Conservation (phyloP, 768 basidiomycete genomes). For the Psilocybe cubensis region DNA sequence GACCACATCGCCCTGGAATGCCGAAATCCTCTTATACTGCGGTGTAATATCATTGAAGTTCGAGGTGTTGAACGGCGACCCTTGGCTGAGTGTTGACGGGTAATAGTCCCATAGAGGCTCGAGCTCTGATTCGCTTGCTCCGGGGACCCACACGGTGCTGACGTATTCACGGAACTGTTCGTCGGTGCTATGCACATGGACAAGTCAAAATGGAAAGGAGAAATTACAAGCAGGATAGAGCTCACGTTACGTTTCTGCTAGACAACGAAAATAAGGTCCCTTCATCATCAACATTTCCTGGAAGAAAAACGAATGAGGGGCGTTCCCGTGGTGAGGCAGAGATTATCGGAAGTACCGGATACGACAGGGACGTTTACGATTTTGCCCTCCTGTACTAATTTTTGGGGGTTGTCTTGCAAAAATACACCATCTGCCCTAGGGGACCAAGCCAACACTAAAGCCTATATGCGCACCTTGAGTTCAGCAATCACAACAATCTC, state of each 20-base stretch:
- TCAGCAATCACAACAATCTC: neutral
- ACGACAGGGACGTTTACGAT: conserved; percentile 32
- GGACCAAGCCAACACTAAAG: conserved; percentile 35
- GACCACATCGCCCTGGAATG: conserved; percentile 51
- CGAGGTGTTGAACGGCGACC: conserved; percentile 29
- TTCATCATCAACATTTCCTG: conserved; percentile 44
- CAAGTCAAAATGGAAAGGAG: neutral
- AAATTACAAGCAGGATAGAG: neutral
- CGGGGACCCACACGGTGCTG: conserved; percentile 14
- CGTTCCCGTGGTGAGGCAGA: neutral
- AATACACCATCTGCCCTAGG: conserved; percentile 45
- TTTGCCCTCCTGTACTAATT: conserved; percentile 34
- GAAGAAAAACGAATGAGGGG: neutral
- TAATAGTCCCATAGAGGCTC: conserved; percentile 27
- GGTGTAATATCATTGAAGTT: conserved; percentile 31
- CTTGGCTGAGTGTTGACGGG: conserved; percentile 20
- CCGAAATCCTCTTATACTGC: conserved; percentile 54
- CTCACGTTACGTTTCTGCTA: conserved; percentile 27
- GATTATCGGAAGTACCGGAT: conserved; percentile 13
- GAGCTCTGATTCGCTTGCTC: conserved; percentile 14
- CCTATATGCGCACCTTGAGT: conserved; percentile 18
- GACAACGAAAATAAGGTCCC: conserved; percentile 35
- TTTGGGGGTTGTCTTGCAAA: conserved; percentile 32
- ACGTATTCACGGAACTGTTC: conserved; percentile 32
- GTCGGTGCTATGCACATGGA: conserved; percentile 22